Evolutionary conservation across 257 asterid species (phyloP), one percentile per base, ranked within the genome.

Genomic region (Ophiorrhiza pumila): DNA sequence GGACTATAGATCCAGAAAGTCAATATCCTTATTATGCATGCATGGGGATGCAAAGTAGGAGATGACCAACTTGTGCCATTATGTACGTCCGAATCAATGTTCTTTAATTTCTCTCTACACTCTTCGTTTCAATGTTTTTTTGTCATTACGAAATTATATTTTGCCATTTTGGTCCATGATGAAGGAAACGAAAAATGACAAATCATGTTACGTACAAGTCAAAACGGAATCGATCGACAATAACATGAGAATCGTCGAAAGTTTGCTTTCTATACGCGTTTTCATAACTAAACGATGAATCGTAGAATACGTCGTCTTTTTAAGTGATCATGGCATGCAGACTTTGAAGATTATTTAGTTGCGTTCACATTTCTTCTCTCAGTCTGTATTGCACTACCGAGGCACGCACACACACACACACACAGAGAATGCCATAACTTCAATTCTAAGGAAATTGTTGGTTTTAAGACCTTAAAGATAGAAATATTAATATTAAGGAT

Each of bases 221-320:
- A 69, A 64, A 52, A 68, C 32, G 45, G 78, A 14, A 15, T n/a
- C n/a, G n/a, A n/a, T n/a, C n/a, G n/a, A 55, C 65, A 56, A 79
- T 62, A 60, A 18, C 68, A 71, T 43, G 43, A 55, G 72, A 78
- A 69, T 66, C 66, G 29, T 68, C 29, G 65, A 81, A 76, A 71
- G 31, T 72, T 57, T 62, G 70, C 56, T 72, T 15, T 20, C 27
- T 58, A 58, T 17, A 83, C 80, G 80, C 87, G 87, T 68, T 77
- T 83, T 74, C 73, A 61, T 76, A 67, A 31, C 15, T 18, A 34
- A 35, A 56, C 32, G 18, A 9, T 10, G 3, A 12, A 23, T 20
- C 27, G n/a, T 25, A 17, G 31, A 43, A 20, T 49, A 2, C 46
- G 17, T 49, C 43, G 15, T 25, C 17, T 13, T 49, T 68, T 1